Conservation (phyloP, 371 early-diverging fungal genomes). For the Actinomortierella wolfii region DNA sequence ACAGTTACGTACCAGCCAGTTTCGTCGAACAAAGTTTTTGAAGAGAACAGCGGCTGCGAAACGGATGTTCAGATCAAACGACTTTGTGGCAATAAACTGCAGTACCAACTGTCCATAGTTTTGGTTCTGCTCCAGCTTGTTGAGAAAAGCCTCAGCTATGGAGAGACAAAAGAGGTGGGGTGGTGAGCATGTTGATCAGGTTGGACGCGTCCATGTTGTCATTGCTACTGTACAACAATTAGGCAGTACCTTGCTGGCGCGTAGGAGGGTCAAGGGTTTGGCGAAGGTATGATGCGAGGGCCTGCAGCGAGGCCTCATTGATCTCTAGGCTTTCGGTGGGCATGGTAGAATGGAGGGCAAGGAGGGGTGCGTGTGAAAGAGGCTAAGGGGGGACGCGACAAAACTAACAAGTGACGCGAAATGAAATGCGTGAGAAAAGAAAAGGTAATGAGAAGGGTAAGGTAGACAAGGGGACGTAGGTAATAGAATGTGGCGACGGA, state of each 20-base stretch:
- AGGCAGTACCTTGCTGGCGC: slow-evolving; percentile 72
- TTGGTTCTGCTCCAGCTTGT: slow-evolving; percentile 64
- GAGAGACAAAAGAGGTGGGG: neutral
- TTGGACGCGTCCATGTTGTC: neutral
- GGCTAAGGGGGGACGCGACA: no score
- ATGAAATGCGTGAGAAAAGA: no score
- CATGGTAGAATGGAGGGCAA: no score
- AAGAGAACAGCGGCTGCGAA: slow-evolving; percentile 89
- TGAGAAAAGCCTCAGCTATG: slow-evolving; percentile 69
- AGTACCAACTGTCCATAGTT: slow-evolving; percentile 79
- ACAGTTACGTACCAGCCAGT: slow-evolving; percentile 94
- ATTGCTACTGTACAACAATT: no score
- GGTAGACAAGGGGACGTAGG: no score
- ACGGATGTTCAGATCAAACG: slow-evolving; percentile 63
- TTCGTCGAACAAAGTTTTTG: slow-evolving; percentile 91
- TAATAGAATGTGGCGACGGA: no score
- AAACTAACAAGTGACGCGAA: no score
- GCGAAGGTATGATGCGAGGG: slow-evolving; percentile 69
- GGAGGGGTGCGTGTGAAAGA: no score
- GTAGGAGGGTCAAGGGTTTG: slow-evolving; percentile 80
- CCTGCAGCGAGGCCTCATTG: slow-evolving; percentile 62
- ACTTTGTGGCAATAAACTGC: slow-evolving; percentile 66
- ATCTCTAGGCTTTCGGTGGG: slow-evolving; percentile 46
- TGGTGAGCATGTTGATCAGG: neutral
- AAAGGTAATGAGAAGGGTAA: no score